phyloP scores from a whole-genome alignment of 2,329 filamentous ascomycete species.

The Fusarium lyarnte region DNA sequence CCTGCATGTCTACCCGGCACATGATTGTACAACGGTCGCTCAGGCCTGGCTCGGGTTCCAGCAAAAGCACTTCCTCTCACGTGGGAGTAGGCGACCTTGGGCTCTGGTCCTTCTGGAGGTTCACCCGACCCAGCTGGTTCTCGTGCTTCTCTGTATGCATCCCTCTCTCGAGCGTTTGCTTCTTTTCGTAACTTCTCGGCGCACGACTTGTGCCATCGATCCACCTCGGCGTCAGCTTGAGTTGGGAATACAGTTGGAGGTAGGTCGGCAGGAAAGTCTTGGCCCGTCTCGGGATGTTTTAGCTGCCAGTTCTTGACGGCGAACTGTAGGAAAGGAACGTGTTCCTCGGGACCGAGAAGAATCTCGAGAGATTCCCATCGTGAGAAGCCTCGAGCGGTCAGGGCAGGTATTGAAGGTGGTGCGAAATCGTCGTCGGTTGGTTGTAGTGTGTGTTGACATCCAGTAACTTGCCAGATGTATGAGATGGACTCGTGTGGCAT shows the following conservation, averaged over 20 bases:
- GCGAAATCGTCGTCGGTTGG: constrained; percentile 78
- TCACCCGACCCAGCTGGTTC: constrained; percentile 42
- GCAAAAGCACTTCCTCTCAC: constrained; percentile 45
- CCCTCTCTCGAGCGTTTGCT: constrained; percentile 52
- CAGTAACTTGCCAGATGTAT: constrained; percentile 91
- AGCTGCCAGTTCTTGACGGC: constrained; percentile 82
- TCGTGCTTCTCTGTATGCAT: constrained; percentile 35
- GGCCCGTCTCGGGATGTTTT: constrained; percentile 76
- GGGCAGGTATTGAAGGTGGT: constrained; percentile 80
- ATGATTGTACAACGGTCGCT: constrained; percentile 54
- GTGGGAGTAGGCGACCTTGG: constrained; percentile 52
- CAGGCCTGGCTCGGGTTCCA: constrained; percentile 43
- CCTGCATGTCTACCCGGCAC: constrained; percentile 51
- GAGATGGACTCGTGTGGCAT: constrained; percentile 80
- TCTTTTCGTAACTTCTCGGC: constrained; percentile 75
- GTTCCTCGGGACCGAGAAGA: constrained; percentile 85
- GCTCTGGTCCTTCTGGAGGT: constrained; percentile 45
- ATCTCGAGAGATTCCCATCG: constrained; percentile 95
- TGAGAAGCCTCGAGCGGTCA: constrained; percentile 86
- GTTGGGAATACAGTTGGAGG: constrained; percentile 73
- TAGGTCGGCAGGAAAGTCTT: constrained; percentile 69
- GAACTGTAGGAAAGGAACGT: constrained; percentile 83
- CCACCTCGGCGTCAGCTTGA: constrained; percentile 80
- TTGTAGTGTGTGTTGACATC: constrained; percentile 88
- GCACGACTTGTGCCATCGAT: constrained; percentile 85